A percentile compares a stretch with the other conserved stretches of the same genome.
Conservation (phyloP, 176 grass and related monocot species). For the Aegilops tauschii region DNA sequence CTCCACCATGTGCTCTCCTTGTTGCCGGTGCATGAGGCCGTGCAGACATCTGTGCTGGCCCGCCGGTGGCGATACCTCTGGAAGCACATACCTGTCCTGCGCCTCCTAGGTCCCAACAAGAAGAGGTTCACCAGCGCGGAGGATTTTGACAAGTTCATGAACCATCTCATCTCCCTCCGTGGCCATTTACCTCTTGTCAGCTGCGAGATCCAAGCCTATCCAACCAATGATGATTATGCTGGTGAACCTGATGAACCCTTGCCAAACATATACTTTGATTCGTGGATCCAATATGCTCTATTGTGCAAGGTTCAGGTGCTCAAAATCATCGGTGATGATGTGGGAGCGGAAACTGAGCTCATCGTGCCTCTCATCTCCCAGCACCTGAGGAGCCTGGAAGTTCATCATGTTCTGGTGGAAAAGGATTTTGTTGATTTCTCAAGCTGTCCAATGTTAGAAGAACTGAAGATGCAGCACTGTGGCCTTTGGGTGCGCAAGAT, state of each 20-base stretch:
- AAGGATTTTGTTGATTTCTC: not conserved
- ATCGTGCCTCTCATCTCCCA: not conserved
- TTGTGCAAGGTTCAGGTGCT: not conserved
- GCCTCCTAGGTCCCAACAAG: not conserved
- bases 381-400: not conserved
- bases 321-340: not conserved
- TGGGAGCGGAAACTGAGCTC: not conserved
- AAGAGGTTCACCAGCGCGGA: not conserved
- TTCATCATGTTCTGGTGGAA: not conserved
- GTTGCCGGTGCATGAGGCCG: not conserved
- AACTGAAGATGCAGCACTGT: not conserved
- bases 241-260: not conserved
- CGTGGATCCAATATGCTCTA: not conserved
- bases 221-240: not conserved
- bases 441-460: not conserved
- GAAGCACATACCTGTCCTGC: not conserved
- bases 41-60: not conserved
- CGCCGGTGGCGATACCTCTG: not conserved
- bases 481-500: conserved; percentile 7
- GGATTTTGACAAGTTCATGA: not conserved
- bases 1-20: not conserved
- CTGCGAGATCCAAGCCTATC: not conserved
- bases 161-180: not conserved
- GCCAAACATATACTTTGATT: not conserved
- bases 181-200: not conserved